Evolutionary conservation across 225 moss, liverwort and hornwort species (phyloP).

Genomic region (Straminergon stramineum): DNA sequence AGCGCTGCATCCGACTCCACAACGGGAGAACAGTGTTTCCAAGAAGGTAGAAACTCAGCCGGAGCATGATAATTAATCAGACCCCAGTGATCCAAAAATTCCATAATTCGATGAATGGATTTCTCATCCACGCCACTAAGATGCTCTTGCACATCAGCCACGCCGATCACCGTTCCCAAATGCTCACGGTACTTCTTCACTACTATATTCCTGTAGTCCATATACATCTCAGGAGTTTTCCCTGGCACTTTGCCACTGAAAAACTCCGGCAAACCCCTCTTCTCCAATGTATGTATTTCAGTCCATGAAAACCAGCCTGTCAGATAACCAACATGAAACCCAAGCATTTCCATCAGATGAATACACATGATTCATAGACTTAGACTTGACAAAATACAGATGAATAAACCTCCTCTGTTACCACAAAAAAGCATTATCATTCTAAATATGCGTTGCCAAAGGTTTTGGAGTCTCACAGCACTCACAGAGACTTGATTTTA

Average conservation of each 20-base stretch:
- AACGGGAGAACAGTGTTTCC: conserved; percentile 29
- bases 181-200: conserved; percentile 80
- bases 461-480: neutral
- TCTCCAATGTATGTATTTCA: conserved; percentile 69
- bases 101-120: conserved; percentile 52
- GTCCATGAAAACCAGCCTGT: conserved; percentile 98
- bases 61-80: conserved; percentile 89
- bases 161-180: conserved; percentile 43
- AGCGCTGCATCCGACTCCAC: conserved; percentile 50
- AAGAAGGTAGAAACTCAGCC: conserved; percentile 50
- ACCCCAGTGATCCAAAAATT: conserved; percentile 97
- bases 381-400: neutral
- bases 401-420: neutral
- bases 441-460: neutral
- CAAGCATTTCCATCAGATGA: neutral
- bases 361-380: neutral
- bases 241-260: conserved; percentile 60
- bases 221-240: conserved; percentile 58
- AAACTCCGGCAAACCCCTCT: conserved; percentile 68
- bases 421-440: neutral
- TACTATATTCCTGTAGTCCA: conserved; percentile 67
- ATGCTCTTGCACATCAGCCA: conserved; percentile 59
- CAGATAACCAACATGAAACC: neutral
- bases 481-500: neutral
- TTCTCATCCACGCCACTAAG: conserved; percentile 61